Conservation (phyloP, 2,329 filamentous ascomycete species). For the Diatrype stigma region DNA sequence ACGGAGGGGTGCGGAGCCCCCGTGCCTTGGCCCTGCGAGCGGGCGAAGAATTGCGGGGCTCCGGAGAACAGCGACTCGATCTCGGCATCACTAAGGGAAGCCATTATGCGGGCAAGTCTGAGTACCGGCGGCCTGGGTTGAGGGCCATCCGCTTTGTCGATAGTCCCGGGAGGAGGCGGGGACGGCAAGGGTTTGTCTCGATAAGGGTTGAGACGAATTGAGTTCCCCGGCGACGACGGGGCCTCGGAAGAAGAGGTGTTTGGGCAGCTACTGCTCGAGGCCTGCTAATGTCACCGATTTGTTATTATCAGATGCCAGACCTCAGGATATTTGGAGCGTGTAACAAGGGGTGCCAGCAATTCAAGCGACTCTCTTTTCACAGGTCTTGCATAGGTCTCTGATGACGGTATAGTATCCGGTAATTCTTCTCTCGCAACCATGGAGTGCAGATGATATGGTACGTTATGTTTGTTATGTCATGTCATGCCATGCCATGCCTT, state of each 20-base stretch:
- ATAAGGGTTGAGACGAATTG: conserved; percentile 34
- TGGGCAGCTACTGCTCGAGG: conserved; percentile 9
- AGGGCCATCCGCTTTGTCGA: conserved; percentile 35
- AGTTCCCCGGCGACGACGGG: conserved; percentile 17
- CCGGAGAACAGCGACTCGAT: conserved; percentile 70
- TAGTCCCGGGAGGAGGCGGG: conserved; percentile 40
- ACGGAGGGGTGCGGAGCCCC: conserved; percentile 59
- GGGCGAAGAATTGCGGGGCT: conserved; percentile 68
- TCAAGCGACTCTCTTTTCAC: neutral
- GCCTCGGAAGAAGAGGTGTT: conserved; percentile 18
- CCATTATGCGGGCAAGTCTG: conserved; percentile 55
- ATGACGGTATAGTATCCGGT: too few relatives aligned
- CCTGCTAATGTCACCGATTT: neutral
- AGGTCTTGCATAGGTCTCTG: neutral
- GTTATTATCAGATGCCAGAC: neutral
- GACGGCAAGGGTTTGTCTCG: conserved; percentile 55
- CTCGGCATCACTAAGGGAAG: conserved; percentile 53
- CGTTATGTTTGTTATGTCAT: too few relatives aligned
- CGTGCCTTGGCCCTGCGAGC: conserved; percentile 54
- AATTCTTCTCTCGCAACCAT: neutral
- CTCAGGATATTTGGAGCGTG: too few relatives aligned
- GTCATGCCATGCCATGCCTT: too few relatives aligned
- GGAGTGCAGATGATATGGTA: too few relatives aligned
- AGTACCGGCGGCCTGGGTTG: conserved; percentile 42
- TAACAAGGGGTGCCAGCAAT: neutral